Conservation (phyloP, 139 green algal genomes). For the Spirogloea muscicola region DNA sequence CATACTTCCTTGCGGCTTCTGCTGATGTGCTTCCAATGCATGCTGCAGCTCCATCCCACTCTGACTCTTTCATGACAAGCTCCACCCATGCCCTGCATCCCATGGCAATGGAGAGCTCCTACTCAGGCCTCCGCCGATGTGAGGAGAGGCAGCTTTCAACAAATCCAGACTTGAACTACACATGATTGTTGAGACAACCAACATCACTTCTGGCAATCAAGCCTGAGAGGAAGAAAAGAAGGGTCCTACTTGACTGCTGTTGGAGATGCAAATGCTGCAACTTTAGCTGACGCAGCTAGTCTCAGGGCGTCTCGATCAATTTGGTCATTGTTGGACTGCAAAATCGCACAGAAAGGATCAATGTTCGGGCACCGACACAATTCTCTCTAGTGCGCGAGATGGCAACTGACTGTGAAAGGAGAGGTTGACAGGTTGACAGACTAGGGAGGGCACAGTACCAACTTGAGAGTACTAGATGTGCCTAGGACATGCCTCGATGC, state of each 20-base stretch:
- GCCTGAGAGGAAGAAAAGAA: not conserved
- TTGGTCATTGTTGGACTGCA: slow-evolving; percentile 12
- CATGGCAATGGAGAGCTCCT: not conserved
- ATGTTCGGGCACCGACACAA: too few relatives aligned
- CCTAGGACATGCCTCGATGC: too few relatives aligned
- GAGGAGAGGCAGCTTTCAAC: not conserved
- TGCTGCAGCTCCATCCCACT: slow-evolving; percentile 30
- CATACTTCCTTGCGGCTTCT: slow-evolving; percentile 25
- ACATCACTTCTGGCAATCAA: not conserved
- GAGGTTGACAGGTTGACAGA: too few relatives aligned
- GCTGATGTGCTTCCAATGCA: slow-evolving; percentile 46
- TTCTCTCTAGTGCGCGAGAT: too few relatives aligned
- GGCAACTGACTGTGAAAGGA: too few relatives aligned
- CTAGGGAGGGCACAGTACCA: too few relatives aligned
- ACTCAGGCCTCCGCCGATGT: not conserved
- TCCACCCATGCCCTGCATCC: slow-evolving; percentile 39
- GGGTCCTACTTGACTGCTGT: slow-evolving; percentile 35
- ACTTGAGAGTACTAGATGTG: too few relatives aligned
- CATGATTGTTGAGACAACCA: not conserved
- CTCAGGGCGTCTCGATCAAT: slow-evolving; percentile 6
- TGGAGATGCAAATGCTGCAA: slow-evolving; percentile 43
- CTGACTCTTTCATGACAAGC: slow-evolving; percentile 4
- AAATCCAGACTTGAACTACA: not conserved
- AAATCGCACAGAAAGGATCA: slow-evolving; percentile 2
- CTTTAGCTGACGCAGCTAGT: slow-evolving; percentile 5